Conservation (phyloP, 2,329 filamentous ascomycete genomes). For the Hypoxylon sp. region DNA sequence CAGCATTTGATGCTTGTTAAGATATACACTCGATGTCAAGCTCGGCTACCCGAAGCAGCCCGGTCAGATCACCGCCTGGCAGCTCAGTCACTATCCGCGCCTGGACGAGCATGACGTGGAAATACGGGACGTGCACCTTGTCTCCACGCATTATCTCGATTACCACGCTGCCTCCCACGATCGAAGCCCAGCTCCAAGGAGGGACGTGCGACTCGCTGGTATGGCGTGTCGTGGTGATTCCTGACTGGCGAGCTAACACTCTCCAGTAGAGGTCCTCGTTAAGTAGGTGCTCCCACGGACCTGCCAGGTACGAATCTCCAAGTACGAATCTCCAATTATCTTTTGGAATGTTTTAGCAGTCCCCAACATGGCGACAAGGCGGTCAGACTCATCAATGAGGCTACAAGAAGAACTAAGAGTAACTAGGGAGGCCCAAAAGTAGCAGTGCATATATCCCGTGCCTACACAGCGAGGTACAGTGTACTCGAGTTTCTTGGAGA, state of each 20-base stretch:
- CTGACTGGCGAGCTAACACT: no score
- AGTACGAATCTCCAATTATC: constrained; percentile 7
- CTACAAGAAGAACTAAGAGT: background rate
- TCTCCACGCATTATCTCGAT: background rate
- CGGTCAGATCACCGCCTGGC: constrained; percentile 3
- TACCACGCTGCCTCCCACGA: background rate
- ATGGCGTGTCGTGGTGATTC: no score
- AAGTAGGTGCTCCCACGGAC: constrained; percentile 7
- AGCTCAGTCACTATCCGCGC: constrained; percentile 1
- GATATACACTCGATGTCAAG: constrained; percentile 15
- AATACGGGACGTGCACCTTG: background rate
- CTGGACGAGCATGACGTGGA: no score
- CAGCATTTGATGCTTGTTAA: no score
- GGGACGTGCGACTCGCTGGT: background rate
- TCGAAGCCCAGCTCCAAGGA: constrained; percentile 17
- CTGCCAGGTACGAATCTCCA: constrained; percentile 19
- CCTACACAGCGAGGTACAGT: no score
- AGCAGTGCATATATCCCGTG: no score
- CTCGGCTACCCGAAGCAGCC: constrained; percentile 11
- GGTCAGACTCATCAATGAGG: constrained; percentile 22
- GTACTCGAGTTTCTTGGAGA: no score
- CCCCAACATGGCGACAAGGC: constrained; percentile 17
- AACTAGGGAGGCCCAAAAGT: background rate
- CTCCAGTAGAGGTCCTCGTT: background rate
- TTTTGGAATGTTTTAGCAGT: constrained; percentile 14